phyloP scores from a whole-genome alignment of 805 yeast species.

The Kodamaea nitidulidarum region DNA sequence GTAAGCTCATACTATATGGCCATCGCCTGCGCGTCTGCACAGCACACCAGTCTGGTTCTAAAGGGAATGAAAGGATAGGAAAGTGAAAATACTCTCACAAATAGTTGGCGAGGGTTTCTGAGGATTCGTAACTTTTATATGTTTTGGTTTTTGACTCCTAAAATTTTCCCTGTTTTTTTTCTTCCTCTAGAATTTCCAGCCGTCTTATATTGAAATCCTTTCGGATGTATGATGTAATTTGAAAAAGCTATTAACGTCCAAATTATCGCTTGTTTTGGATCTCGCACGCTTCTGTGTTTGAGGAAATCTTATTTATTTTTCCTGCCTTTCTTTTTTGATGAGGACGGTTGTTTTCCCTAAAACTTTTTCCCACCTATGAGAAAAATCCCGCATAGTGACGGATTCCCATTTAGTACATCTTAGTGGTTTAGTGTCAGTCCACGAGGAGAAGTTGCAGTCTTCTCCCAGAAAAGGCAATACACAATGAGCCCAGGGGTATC shows the following conservation, averaged over 20 bases:
- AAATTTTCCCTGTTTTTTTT: neutral
- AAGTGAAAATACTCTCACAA: neutral
- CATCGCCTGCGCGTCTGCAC: slow-evolving; percentile 3
- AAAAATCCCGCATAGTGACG: slow-evolving; percentile 9
- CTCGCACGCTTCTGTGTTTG: slow-evolving; percentile 4
- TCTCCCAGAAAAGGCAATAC: slow-evolving; percentile 6
- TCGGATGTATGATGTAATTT: slow-evolving; percentile 8
- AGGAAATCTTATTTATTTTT: neutral
- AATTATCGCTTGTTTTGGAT: slow-evolving; percentile 4
- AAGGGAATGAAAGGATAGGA: neutral
- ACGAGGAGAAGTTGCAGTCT: slow-evolving; percentile 4
- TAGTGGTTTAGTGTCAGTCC: slow-evolving; percentile 6
- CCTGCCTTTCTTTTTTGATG: slow-evolving; percentile 2
- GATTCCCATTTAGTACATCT: slow-evolving; percentile 1
- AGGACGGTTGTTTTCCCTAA: slow-evolving; percentile 2
- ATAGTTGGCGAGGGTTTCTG: neutral
- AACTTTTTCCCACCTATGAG: slow-evolving; percentile 9
- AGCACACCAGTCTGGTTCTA: neutral
- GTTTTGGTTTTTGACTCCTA: slow-evolving; percentile 1
- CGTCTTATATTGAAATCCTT: slow-evolving; percentile 2
- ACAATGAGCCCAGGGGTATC: neutral
- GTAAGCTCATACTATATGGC: slow-evolving; percentile 65
- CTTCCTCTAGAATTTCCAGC: slow-evolving; percentile 1
- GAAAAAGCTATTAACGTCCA: neutral
- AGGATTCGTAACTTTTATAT: slow-evolving; percentile 5